phyloP scores from a whole-genome alignment of 345 rosid genomes.

The Hibiscus trionum region DNA sequence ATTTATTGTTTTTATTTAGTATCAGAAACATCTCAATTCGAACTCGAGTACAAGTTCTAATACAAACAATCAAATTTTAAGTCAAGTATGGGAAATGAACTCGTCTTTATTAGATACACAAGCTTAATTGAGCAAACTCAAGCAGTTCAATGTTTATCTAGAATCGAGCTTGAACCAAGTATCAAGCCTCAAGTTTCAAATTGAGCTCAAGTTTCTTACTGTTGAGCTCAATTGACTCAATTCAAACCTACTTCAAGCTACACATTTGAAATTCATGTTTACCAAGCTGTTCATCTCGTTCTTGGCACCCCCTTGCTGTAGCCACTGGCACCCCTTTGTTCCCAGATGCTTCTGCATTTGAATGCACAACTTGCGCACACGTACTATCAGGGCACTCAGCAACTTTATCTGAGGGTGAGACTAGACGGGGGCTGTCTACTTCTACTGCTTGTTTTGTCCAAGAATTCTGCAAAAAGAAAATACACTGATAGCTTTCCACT shows the following conservation, averaged over 20 bases:
- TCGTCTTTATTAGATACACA: background rate
- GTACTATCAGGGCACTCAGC: conserved; percentile 48
- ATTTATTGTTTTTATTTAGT: background rate
- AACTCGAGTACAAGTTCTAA: background rate
- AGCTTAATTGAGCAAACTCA: background rate
- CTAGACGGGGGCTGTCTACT: conserved; percentile 31
- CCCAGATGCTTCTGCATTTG: conserved; percentile 32
- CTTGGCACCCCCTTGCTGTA: conserved; percentile 16
- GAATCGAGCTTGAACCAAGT: background rate
- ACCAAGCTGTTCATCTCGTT: conserved; percentile 28
- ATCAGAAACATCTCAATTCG: background rate
- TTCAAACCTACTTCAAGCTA: background rate
- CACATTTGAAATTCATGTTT: conserved; percentile 7
- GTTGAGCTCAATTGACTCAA: background rate
- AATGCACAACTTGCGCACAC: conserved; percentile 48
- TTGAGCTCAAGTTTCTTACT: background rate
- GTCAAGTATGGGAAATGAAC: background rate
- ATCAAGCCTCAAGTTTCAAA: background rate
- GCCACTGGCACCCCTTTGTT: conserved; percentile 23
- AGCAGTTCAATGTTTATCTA: background rate
- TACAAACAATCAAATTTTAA: background rate
- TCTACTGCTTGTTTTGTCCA: conserved; percentile 48
- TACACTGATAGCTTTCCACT: background rate
- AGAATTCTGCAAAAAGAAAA: conserved; percentile 35
- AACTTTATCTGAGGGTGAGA: conserved; percentile 25